Percentiles rank a stretch among this genome's conserved stretches.
Conservation (phyloP, 108 stramenopile species). For the Cyclotella choctawhatcheeana region DNA sequence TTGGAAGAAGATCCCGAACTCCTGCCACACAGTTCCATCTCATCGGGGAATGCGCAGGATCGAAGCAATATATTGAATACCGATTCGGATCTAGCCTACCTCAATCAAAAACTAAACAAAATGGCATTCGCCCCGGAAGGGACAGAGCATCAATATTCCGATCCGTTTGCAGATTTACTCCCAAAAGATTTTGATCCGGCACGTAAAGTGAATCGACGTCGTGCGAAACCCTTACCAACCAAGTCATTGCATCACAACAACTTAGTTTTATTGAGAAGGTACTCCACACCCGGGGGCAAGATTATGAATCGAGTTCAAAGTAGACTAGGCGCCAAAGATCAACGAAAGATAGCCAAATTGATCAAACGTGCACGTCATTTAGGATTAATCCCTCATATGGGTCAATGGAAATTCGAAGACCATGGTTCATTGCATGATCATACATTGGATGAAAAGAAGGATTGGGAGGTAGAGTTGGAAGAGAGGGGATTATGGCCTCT, state of each 20-base stretch:
- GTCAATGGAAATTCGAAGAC: conserved; percentile 78
- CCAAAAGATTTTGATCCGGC: conserved; percentile 79
- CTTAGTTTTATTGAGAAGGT: conserved; percentile 65
- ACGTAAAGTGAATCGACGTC: conserved; percentile 69
- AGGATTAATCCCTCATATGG: conserved; percentile 78
- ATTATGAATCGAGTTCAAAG: conserved; percentile 84
- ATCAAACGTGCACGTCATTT: conserved; percentile 79
- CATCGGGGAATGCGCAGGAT: conserved; percentile 15
- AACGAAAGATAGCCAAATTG: conserved; percentile 79
- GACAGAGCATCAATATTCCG: conserved; percentile 48
- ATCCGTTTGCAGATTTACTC: conserved; percentile 79
- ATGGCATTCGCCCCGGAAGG: conserved; percentile 52
- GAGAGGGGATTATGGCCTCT: conserved; percentile 43
- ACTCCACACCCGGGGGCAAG: conserved; percentile 79
- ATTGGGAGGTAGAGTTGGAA: conserved; percentile 50
- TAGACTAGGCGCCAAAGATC: conserved; percentile 84
- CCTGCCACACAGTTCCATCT: conserved; percentile 44
- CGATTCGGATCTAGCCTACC: conserved; percentile 54
- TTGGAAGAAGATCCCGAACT: conserved; percentile 44
- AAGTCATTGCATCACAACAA: conserved; percentile 85
- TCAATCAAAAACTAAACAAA: conserved; percentile 33
- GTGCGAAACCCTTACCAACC: conserved; percentile 71
- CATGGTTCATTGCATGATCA: conserved; percentile 70
- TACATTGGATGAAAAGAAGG: conserved; percentile 51
- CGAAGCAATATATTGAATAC: conserved; percentile 32